A percentile compares a stretch with the other conserved stretches of the same genome.
phyloP scores from a whole-genome alignment of 169 alveolate species.

The Plasmodium chabaudi region DNA sequence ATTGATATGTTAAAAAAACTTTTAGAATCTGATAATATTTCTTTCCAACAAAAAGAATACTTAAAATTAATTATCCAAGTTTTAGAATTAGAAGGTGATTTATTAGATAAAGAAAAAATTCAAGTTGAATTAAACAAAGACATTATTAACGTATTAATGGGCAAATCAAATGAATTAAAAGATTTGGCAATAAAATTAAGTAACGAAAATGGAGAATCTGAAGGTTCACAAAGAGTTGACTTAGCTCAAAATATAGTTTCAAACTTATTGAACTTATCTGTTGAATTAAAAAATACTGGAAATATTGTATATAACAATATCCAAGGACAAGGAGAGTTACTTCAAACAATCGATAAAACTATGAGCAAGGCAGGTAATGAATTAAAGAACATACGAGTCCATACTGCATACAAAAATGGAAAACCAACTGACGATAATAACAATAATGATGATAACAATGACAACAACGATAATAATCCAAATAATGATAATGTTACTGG shows the following conservation, averaged over 20 bases:
- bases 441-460: conserved; percentile 1
- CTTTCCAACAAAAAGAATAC: conserved; percentile 39
- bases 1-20: background rate
- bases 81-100: conserved; percentile 27
- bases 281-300: conserved; percentile 70
- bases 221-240: conserved; percentile 62
- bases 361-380: conserved; percentile 19
- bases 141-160: conserved; percentile 24
- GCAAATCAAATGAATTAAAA: conserved; percentile 58
- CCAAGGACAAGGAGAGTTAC: conserved; percentile 69
- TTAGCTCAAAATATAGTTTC: conserved; percentile 72
- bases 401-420: conserved; percentile 3
- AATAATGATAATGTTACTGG: background rate
- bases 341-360: conserved; percentile 36
- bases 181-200: conserved; percentile 33
- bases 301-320: conserved; percentile 74
- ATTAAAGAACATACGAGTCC: conserved; percentile 19
- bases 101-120: conserved; percentile 45
- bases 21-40: background rate
- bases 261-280: conserved; percentile 43
- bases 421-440: background rate
- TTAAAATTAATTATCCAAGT: conserved; percentile 22
- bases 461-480: background rate
- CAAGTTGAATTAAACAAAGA: conserved; percentile 41
- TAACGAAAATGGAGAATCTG: conserved; percentile 32